Conservation (phyloP, 202 grass and related monocot species). For the Cymbopogon flexuosus region DNA sequence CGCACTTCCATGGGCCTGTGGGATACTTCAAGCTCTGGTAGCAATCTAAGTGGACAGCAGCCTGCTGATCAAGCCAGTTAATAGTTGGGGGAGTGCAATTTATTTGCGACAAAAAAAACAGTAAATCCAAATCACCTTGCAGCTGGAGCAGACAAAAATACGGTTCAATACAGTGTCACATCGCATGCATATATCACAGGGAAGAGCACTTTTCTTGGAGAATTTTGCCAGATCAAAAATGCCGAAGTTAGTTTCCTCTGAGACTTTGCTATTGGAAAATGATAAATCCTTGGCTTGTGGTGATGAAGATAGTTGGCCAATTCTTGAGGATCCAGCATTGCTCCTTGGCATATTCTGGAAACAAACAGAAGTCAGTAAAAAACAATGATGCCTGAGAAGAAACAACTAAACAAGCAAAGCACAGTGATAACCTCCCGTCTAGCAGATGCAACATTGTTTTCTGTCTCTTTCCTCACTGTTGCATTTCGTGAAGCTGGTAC, state of each 20-base stretch:
- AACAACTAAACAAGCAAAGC: constrained; percentile 5
- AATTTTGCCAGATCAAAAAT: constrained; percentile 76
- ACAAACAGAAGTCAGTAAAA: constrained; percentile 20
- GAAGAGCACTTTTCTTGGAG: constrained; percentile 73
- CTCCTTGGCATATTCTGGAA: constrained; percentile 33
- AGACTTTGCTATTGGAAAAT: constrained; percentile 50
- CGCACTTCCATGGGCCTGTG: constrained; percentile 78
- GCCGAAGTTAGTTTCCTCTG: constrained; percentile 49
- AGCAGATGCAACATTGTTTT: constrained; percentile 43
- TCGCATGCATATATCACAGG: constrained; percentile 81
- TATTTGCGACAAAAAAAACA: not conserved
- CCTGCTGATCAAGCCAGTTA: constrained; percentile 47
- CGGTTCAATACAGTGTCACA: constrained; percentile 75
- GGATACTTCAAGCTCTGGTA: constrained; percentile 57
- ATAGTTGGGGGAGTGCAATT: constrained; percentile 3
- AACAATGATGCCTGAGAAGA: not conserved
- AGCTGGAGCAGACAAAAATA: constrained; percentile 83
- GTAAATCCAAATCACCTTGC: constrained; percentile 61
- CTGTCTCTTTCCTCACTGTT: constrained; percentile 54
- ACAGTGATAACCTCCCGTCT: constrained; percentile 58
- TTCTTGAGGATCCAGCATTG: constrained; percentile 50
- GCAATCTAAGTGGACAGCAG: constrained; percentile 88
- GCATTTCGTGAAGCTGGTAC: constrained; percentile 41
- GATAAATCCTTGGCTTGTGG: constrained; percentile 64
- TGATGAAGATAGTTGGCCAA: constrained; percentile 37